Evolutionary conservation across 2,329 filamentous ascomycete species (phyloP), one percentile per base, ranked within the genome.

Genomic region (Diaporthe destruens): DNA sequence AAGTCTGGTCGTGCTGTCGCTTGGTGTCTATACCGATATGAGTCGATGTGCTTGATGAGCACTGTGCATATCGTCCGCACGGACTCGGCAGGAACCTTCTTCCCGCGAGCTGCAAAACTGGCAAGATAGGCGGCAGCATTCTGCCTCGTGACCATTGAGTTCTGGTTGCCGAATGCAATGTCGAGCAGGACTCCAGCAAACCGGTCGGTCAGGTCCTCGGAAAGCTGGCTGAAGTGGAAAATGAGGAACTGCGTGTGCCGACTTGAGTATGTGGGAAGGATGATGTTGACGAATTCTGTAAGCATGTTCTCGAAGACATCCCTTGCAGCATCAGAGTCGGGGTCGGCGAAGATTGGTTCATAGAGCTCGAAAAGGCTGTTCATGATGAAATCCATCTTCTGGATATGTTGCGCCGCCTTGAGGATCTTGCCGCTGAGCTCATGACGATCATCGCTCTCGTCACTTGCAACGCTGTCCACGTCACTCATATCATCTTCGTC

Each of bases 201-300:
- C 63, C 91, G 89, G 78, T 96, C 94, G 72, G 94, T 92, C 61
- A 98, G 89, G 56, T 89, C 87, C 39, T 93, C 91, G 11, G 94
- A 93, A 72, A 89, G 89, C 81, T 99, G 96, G 20, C 94, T 93
- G 80, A 97, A 98, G 82, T 98, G 96, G 83, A 99, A 99, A 66
- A 98, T 88, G 61, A 99, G 89, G 78, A 98, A 99, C 20, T 75
- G 74, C 1, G 72, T 74, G 29, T 75, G 74, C 36, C 72, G 68
- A 44, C 71, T 73, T 20, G 69, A 94, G 80, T 96, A 95, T 18
- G 95, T 97, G 4, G 95, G 95, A 39, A 99, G 88, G 73, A 99
- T 94, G 78, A 95, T 94, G 79, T 90, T 93, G 74, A 92, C 90
- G 79, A 99, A 99, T 80, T 97, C 95, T 63, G 91, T 89, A 36